Evolutionary conservation across 1,284 basidiomycete genomes (phyloP), one percentile per base, ranked within the genome.

Genomic region (Taiwanofungus camphoratus): DNA sequence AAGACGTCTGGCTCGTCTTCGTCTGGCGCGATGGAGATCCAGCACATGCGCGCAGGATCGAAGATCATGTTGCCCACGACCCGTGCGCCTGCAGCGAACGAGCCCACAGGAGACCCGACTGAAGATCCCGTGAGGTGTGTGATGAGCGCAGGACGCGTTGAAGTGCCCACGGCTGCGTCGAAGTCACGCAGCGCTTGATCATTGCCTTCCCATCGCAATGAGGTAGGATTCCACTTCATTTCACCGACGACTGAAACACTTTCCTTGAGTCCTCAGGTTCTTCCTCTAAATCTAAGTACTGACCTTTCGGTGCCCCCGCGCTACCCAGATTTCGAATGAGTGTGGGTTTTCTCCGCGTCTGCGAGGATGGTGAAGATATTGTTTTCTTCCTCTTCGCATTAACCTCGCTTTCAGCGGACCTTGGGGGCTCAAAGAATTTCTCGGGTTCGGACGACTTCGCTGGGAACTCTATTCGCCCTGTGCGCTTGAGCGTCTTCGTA

Each of bases 11-110:
- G 87, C 61, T 95, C 92, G 31, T 94, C 91, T 56, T 95, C 91
- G 47, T 93, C 93, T 6, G 87, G 82, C 3, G 83, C 73, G 37
- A 77, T 87, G 41, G 83, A 90, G 56, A 94, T 79, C 94, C 94
- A 98, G 57, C 89, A 89, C 92, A 97, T 96, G 31, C 82, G 79
- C 40, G 80, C 61, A 1, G 95, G 92, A 67, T 98, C 94, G 57
- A 98, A 98, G 39, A 92, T 80, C 94, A 98, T 98, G 69, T 93
- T 92, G 40, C 94, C 94, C 11, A 97, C 93, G 56, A 93, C 82
- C 42, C 90, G 78, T 36, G 85, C 79, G 45, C 86, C 81, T 41
- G 81, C 76, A 16, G 82, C 77, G 54, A 87, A 82, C n/a, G 82
- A 81, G 31, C 83, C 80, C 16, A 79, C 74, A 19, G 86, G 86